A percentile compares a stretch with the other conserved stretches of the same genome.
These are phyloP conservation scores for Aspergillus sp. DNA, from an alignment of 2,329 filamentous ascomycete genomes.

Conservation along the genomic window DNA sequence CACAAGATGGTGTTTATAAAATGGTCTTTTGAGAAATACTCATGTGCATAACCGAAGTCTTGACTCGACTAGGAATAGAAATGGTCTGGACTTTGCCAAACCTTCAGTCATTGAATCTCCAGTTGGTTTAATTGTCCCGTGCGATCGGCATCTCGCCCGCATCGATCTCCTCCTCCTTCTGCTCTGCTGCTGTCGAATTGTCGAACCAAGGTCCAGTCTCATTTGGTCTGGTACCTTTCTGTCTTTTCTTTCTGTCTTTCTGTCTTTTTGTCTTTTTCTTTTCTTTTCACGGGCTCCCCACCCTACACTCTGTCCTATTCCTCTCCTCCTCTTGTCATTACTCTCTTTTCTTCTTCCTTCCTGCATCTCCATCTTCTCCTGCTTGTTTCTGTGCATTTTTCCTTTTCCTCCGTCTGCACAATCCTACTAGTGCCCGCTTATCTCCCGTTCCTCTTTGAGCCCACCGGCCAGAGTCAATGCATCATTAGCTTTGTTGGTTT, in stretches of 20 bases:
- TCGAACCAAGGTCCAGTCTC: background rate
- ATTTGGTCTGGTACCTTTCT: conserved; percentile 8
- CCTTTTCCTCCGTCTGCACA: background rate
- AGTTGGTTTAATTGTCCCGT: conserved; percentile 9
- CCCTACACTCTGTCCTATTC: conserved; percentile 2
- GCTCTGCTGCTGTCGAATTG: background rate
- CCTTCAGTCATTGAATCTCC: conserved; percentile 1
- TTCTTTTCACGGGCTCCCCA: conserved; percentile 6
- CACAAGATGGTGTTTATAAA: no score
- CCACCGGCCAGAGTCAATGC: background rate
- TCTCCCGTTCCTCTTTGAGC: background rate
- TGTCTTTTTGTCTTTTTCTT: conserved; percentile 12
- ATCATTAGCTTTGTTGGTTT: conserved; percentile 1
- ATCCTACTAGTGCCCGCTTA: background rate
- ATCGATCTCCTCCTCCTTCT: conserved; percentile 4
- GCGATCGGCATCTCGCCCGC: conserved; percentile 13
- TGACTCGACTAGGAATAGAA: background rate
- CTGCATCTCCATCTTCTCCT: background rate
- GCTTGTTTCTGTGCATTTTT: background rate
- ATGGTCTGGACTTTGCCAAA: background rate
- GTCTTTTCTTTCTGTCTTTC: conserved; percentile 11
- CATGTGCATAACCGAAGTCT: background rate
- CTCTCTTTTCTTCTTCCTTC: background rate
- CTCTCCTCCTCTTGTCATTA: background rate
- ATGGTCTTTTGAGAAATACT: no score